Base-by-base conservation (phyloP, 495 filamentous ascomycete species). In the Massariosphaeria phaeospora region DNA sequence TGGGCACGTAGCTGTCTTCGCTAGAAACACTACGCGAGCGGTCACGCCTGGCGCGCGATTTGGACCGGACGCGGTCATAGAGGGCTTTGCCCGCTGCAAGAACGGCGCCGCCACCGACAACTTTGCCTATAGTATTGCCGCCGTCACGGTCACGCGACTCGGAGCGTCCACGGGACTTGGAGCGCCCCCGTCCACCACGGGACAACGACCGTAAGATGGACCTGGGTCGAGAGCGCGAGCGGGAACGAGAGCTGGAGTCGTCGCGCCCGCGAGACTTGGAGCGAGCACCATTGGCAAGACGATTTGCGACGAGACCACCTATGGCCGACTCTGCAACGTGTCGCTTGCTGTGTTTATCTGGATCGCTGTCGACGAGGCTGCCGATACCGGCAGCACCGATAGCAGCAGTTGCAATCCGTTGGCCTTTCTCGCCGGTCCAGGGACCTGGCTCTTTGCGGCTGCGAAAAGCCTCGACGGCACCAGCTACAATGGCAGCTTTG, bases 381-480 rank as follows among this genome's bases (percentile, higher is more conserved):
- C 94, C 88, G 52, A 94, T 83, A 25, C 88, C 84, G 61, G 85
- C 90, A 38, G 90, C 88, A 62, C 85, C 81, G 26, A 91, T 77
- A 15, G 90, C 90, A 17, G 90, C 89, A 21, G 89, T 95, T 17
- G 94, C 76, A 55, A 96, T 81, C 31, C 89, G 85, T 69, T 86
- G 89, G 51, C 88, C 88, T 69, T 95, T 95, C 26, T 83, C 81
- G 39, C 89, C 90, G 29, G 78, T 83, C 86, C 88, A 94, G 17
- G 81, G 78, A 42, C 90, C 90, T 0, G 86, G 85, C 41, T 89
- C 84, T 61, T 93, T 94, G 66, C 89, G 86, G 31, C 84, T 77
- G 30, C 86, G 81, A 77, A 94, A 94, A 24, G 90, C 90, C 72
- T 95, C 88, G 20, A 87, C 80, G 9, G 88, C 90, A 54, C 89